Conservation (phyloP, 257 asterid genomes). For the Penstemon barbatus region DNA sequence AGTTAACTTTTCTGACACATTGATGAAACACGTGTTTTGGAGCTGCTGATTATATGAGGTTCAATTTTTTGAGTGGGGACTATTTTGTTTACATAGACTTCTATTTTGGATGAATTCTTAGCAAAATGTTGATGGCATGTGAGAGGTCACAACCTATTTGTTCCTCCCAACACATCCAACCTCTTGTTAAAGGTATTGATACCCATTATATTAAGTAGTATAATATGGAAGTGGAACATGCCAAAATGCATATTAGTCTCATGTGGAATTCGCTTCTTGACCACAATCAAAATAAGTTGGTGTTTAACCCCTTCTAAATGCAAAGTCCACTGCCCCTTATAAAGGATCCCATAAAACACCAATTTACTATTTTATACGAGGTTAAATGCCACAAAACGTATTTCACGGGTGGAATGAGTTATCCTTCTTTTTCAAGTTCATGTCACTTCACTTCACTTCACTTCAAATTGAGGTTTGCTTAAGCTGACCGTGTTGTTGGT, state of each 20-base stretch:
- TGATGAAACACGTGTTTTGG: constrained; percentile 32
- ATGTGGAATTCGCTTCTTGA: too few relatives aligned
- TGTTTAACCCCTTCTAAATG: too few relatives aligned
- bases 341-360: too few relatives aligned
- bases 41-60: constrained; percentile 22
- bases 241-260: too few relatives aligned
- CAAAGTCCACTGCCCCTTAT: too few relatives aligned
- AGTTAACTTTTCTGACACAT: constrained; percentile 36
- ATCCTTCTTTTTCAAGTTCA: constrained; percentile 6
- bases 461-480: constrained; percentile 16
- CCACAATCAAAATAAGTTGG: too few relatives aligned
- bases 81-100: constrained; percentile 25
- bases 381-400: too few relatives aligned
- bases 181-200: constrained; percentile 32
- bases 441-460: neutral
- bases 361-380: too few relatives aligned
- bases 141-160: constrained; percentile 14
- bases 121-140: constrained; percentile 23
- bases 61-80: constrained; percentile 23
- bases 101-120: constrained; percentile 23
- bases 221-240: neutral
- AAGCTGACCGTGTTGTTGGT: neutral
- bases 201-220: constrained; percentile 5
- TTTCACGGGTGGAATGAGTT: neutral
- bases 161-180: constrained; percentile 23